Conservation (phyloP, 345 rosid species). For the Dipteronia dyeriana region DNA sequence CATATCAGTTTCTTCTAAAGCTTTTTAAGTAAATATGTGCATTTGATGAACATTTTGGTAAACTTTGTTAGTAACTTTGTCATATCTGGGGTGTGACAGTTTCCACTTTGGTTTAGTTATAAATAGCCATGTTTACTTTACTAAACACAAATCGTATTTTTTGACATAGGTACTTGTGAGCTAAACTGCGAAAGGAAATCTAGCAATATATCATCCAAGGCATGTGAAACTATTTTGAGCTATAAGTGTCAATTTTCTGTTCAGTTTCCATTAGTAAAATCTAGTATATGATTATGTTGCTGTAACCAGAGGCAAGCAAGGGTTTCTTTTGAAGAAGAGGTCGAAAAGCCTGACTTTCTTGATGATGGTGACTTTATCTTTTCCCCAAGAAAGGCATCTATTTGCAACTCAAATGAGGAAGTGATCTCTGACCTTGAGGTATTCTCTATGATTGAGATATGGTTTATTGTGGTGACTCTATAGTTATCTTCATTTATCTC, state of each 20-base stretch:
- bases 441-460: slow-evolving; percentile 6
- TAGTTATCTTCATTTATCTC: not conserved
- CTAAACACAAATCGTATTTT: slow-evolving; percentile 8
- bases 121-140: not conserved
- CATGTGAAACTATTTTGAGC: slow-evolving; percentile 23
- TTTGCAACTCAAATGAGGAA: slow-evolving; percentile 34
- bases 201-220: slow-evolving; percentile 28
- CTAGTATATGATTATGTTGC: slow-evolving; percentile 7
- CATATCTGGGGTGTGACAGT: not conserved
- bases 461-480: not conserved
- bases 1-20: not conserved
- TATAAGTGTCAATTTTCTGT: not conserved
- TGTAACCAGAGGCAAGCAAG: slow-evolving; percentile 32
- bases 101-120: not conserved
- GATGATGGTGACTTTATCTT: slow-evolving; percentile 34
- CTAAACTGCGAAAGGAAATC: slow-evolving; percentile 21
- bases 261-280: not conserved
- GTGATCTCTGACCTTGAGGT: slow-evolving; percentile 48
- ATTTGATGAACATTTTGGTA: not conserved
- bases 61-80: not conserved
- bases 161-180: slow-evolving; percentile 37
- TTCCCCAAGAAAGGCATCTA: slow-evolving; percentile 28
- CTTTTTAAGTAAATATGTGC: not conserved
- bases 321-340: slow-evolving; percentile 45
- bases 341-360: slow-evolving; percentile 58